Base-by-base conservation (phyloP, 164 flowering plant genomes). In the Vitis rotundifolia region DNA sequence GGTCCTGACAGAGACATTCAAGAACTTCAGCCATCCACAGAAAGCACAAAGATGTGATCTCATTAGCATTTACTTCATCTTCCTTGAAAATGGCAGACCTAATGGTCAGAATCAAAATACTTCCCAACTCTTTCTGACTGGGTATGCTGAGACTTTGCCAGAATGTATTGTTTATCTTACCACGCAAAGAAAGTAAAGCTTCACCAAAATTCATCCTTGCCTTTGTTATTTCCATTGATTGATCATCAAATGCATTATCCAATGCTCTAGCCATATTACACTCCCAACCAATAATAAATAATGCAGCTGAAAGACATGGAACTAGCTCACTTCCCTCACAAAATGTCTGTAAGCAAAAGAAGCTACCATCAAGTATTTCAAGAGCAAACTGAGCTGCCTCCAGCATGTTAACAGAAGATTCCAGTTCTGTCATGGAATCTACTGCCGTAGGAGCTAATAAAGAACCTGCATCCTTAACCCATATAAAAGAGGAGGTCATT, bases 261-360 rank as follows among this genome's bases (percentile, higher is more conserved):
- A 61, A 56, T 12, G 63, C 68, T 69, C 68, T 19, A 64, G 66
- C 51, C 83, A 89, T 74, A 64, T 80, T 70, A 71, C 52, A 72
- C 72, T 95, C 99, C 97, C 97, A 91, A 59, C 82, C 84, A 74
- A 91, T 80, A 2, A 88, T 65, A 77, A 88, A 83, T 15, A 87
- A 57, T 56, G 85, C 83, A 71, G 95, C 89, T 68, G 76, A 80
- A 63, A 91, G 84, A 69, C 78, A 63, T 63, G 91, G 72, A 75
- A 89, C 75, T 55, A 89, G 69, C 22, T 58, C 78, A 79, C 65
- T 71, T 61, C 88, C 89, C 64, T 74, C 79, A 49, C 58, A 76
- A 26, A 89, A 72, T 29, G 66, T 53, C 64, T 72, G 73, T 66
- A 93, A 72, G 81, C 83, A 76, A 79, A 80, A 87, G 69, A 85